phyloP scores from a whole-genome alignment of 257 asterid genomes.

The Linderniella brevidens region DNA sequence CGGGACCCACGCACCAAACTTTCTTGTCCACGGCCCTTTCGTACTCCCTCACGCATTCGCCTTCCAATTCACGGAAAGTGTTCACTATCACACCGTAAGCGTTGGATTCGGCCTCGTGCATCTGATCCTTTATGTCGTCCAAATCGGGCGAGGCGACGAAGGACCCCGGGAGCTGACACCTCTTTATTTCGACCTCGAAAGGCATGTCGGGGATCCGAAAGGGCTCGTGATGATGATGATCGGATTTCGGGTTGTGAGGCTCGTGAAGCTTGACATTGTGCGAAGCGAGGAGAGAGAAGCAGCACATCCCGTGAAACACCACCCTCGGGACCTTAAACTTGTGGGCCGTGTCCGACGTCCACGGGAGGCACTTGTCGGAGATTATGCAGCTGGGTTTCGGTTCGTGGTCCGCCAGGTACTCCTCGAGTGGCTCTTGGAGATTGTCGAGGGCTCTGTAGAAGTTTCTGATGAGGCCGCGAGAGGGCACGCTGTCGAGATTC shows the following conservation, averaged over 20 bases:
- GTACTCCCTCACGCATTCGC: constrained; percentile 18
- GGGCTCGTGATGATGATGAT: constrained; percentile 14
- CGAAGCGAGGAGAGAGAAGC: constrained; percentile 18
- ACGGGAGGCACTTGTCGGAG: constrained; percentile 21
- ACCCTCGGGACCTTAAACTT: constrained; percentile 23
- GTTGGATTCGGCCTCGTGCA: constrained; percentile 18
- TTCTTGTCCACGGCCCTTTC: constrained; percentile 16
- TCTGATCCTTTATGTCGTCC: constrained; percentile 15
- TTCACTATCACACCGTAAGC: constrained; percentile 33
- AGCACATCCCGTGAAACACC: constrained; percentile 31
- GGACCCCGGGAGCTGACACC: constrained; percentile 20
- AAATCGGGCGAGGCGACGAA: constrained; percentile 17
- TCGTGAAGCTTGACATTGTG: constrained; percentile 13
- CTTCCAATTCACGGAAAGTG: constrained; percentile 34
- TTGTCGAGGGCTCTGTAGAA: constrained; percentile 21
- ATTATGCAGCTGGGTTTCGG: constrained; percentile 29
- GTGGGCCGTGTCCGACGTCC: constrained; percentile 18
- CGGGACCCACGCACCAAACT: constrained; percentile 61
- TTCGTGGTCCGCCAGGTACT: constrained; percentile 6
- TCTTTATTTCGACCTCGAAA: constrained; percentile 17
- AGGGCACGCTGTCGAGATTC: constrained; percentile 28
- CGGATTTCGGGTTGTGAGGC: constrained; percentile 12
- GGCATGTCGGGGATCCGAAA: constrained; percentile 27
- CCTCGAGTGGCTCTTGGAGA: constrained; percentile 19
- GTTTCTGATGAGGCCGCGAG: constrained; percentile 13